Percentiles rank a stretch among this genome's conserved stretches.
These are phyloP conservation scores for Trifolium repens DNA, from an alignment of 306 rosid species.

Conservation along the genomic window DNA sequence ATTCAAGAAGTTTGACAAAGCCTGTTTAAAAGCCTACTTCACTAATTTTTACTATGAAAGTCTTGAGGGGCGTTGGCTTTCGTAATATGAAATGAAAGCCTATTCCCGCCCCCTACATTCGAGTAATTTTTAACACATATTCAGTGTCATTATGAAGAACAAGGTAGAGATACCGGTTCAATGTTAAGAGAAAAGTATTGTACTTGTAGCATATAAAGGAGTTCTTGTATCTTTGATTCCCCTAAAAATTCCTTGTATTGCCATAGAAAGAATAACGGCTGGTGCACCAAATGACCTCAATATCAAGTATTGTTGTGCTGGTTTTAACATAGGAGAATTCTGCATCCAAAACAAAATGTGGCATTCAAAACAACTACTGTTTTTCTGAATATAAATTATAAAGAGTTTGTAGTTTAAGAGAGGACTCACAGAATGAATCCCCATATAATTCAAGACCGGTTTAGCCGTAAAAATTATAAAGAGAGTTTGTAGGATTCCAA, in stretches of 20 bases:
- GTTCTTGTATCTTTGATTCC: conserved; percentile 88
- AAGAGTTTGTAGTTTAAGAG: neutral
- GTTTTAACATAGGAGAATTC: conserved; percentile 77
- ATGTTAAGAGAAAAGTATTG: conserved; percentile 20
- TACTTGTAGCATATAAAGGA: conserved; percentile 83
- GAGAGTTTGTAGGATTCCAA: conserved; percentile 72
- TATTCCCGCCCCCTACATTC: too few species aligned
- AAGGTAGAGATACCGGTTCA: too few species aligned
- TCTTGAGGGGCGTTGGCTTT: too few species aligned
- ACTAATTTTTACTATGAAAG: too few species aligned
- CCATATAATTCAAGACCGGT: conserved; percentile 81
- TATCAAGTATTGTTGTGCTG: conserved; percentile 75
- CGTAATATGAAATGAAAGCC: too few species aligned
- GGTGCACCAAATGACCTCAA: conserved; percentile 91
- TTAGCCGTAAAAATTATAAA: conserved; percentile 71
- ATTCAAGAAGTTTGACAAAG: neutral
- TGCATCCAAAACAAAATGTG: conserved; percentile 35
- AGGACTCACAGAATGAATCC: conserved; percentile 65
- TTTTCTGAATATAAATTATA: too few species aligned
- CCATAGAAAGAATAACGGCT: conserved; percentile 83
- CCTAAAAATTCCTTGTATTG: conserved; percentile 88
- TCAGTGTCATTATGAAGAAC: too few species aligned
- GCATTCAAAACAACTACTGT: too few species aligned
- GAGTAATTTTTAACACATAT: too few species aligned
- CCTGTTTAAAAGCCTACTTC: neutral